Evolutionary conservation across 768 basidiomycete genomes (phyloP).

Genomic region (Termitomyces sp.): DNA sequence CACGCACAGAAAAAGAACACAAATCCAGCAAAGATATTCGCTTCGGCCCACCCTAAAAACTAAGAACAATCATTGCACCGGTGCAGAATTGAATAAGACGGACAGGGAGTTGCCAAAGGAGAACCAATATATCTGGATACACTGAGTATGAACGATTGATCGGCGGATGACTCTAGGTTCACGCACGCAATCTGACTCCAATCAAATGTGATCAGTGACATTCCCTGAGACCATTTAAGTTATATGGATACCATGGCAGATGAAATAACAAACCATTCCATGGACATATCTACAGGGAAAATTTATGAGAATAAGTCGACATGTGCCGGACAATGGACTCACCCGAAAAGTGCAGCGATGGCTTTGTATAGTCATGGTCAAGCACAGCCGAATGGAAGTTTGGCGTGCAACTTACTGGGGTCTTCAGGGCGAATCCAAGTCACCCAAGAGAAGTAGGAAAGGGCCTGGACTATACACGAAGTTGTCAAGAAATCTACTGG

Average conservation of each 20-base stretch:
- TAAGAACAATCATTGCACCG: neutral
- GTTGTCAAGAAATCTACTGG: neutral
- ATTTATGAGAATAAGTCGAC: neutral
- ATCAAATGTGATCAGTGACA: conserved; percentile 49
- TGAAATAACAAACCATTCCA: conserved; percentile 43
- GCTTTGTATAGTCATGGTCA: conserved; percentile 24
- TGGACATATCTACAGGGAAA: conserved; percentile 32
- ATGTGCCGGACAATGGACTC: conserved; percentile 9
- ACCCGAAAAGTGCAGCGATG: conserved; percentile 49
- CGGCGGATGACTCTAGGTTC: neutral
- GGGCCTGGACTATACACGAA: conserved; percentile 37
- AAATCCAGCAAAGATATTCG: conserved; percentile 63
- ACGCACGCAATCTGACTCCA: conserved; percentile 61
- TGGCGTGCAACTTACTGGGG: conserved; percentile 34
- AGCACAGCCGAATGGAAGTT: neutral
- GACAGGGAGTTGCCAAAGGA: conserved; percentile 50
- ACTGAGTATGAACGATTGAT: neutral
- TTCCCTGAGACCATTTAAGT: conserved; percentile 31
- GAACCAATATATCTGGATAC: conserved; percentile 42
- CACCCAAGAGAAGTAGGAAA: conserved; percentile 60
- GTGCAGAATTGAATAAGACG: neutral
- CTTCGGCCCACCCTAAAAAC: conserved; percentile 64
- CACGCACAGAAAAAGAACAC: conserved; percentile 63
- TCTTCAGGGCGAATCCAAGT: conserved; percentile 52
- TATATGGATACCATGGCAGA: conserved; percentile 22